phyloP scores from a whole-genome alignment of 176 grass and related monocot genomes.

The Cenchrus purpureus region DNA sequence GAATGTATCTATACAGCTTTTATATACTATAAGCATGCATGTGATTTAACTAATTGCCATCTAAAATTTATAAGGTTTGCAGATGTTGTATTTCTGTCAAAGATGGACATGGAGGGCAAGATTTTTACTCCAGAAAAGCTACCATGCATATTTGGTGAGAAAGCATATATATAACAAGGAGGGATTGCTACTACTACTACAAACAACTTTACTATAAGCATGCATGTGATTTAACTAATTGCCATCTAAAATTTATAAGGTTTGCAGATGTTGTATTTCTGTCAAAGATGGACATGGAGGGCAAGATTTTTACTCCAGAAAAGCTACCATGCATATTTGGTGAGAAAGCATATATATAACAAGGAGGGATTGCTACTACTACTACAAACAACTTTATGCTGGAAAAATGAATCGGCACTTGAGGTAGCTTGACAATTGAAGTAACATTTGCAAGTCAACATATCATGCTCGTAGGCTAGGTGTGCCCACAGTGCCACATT shows the following conservation, averaged over 20 bases:
- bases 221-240: neutral
- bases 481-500: conserved; percentile 10
- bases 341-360: neutral
- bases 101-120: neutral
- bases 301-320: neutral
- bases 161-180: neutral
- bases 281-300: neutral
- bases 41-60: neutral
- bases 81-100: neutral
- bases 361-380: neutral
- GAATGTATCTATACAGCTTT: neutral
- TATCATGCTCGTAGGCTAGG: conserved; percentile 1
- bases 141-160: neutral
- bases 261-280: neutral
- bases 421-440: neutral
- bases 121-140: neutral
- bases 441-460: conserved; percentile 16
- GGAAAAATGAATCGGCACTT: neutral
- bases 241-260: neutral
- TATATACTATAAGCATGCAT: neutral
- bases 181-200: neutral
- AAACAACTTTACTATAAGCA: neutral
- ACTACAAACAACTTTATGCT: neutral
- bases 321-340: neutral
- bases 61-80: neutral